Evolutionary conservation across 2,329 filamentous ascomycete genomes (phyloP).

Genomic region (Fusarium ambrosium): DNA sequence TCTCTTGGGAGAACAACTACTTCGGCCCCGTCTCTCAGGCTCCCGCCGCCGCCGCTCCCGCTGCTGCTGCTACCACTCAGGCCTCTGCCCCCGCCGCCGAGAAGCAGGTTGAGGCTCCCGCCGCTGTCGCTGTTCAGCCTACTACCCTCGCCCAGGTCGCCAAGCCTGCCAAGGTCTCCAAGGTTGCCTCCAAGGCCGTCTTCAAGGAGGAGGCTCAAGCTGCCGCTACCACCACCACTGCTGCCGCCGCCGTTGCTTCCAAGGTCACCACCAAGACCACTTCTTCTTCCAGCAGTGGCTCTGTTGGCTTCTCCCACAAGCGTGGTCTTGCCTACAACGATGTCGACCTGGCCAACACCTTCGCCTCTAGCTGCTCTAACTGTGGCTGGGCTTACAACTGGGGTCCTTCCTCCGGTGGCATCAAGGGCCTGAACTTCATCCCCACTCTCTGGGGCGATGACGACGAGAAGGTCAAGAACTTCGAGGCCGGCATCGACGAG

Average conservation of each 20-base stretch:
- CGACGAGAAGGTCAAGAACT: conserved; percentile 59
- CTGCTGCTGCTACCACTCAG: conserved; percentile 38
- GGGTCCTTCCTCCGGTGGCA: conserved; percentile 62
- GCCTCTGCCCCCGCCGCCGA: conserved; percentile 9
- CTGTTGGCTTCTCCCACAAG: conserved; percentile 58
- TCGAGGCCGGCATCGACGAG: conserved; percentile 63
- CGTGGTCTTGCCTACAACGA: conserved; percentile 79
- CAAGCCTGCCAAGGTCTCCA: conserved; percentile 37
- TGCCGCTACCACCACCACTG: neutral
- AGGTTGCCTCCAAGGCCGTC: conserved; percentile 5
- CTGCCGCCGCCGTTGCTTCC: conserved; percentile 16
- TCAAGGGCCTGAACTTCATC: conserved; percentile 68
- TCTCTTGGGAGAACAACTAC: conserved; percentile 71
- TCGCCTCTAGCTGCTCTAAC: conserved; percentile 57
- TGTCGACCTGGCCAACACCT: conserved; percentile 63
- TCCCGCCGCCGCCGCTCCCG: conserved; percentile 30
- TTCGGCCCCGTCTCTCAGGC: conserved; percentile 48
- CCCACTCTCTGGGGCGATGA: conserved; percentile 75
- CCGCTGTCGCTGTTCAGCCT: conserved; percentile 21
- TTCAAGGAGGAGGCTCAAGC: conserved; percentile 21
- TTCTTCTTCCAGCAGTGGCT: conserved; percentile 22
- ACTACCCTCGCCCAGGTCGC: conserved; percentile 46
- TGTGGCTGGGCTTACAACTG: conserved; percentile 79
- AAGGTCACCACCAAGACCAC: conserved; percentile 9
- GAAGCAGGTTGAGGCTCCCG: conserved; percentile 16